These are phyloP conservation scores for Perkinsus marinus DNA, from an alignment of 169 alveolate genomes.

Conservation along the genomic window DNA sequence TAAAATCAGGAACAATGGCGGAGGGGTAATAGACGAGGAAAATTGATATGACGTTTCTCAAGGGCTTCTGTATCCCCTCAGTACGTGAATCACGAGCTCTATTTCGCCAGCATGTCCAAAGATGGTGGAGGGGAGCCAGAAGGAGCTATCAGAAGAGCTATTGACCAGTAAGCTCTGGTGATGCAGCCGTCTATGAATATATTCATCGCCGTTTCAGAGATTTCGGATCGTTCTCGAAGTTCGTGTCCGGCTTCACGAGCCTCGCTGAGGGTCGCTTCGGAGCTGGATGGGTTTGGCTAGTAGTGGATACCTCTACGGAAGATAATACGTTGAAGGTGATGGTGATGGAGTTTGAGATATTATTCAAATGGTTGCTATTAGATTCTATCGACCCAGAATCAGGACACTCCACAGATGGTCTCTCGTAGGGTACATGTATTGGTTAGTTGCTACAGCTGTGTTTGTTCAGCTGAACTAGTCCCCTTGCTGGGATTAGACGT, in stretches of 20 bases:
- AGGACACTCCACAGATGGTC: neutral
- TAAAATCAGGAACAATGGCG: neutral
- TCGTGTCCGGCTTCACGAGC: constrained; percentile 29
- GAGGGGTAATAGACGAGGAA: neutral
- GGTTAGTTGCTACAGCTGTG: no score
- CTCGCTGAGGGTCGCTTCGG: constrained; percentile 70
- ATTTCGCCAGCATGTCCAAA: constrained; percentile 77
- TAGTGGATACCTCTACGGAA: constrained; percentile 35
- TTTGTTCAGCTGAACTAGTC: neutral
- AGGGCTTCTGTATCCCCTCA: neutral
- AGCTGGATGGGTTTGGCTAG: constrained; percentile 94
- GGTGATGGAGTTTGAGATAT: neutral
- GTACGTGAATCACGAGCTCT: constrained; percentile 67
- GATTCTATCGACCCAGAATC: neutral
- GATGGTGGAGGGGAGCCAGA: constrained; percentile 70
- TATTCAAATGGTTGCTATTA: neutral
- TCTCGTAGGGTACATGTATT: neutral
- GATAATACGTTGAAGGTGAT: neutral
- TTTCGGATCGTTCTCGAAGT: neutral
- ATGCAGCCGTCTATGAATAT: neutral
- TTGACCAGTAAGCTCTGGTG: constrained; percentile 34
- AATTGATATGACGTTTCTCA: neutral
- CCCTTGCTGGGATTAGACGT: constrained; percentile 81
- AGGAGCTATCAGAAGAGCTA: constrained; percentile 49
- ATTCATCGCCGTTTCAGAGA: neutral